These are phyloP conservation scores for Viola pubescens DNA, from an alignment of 441 rosid genomes.

Conservation along the genomic window DNA sequence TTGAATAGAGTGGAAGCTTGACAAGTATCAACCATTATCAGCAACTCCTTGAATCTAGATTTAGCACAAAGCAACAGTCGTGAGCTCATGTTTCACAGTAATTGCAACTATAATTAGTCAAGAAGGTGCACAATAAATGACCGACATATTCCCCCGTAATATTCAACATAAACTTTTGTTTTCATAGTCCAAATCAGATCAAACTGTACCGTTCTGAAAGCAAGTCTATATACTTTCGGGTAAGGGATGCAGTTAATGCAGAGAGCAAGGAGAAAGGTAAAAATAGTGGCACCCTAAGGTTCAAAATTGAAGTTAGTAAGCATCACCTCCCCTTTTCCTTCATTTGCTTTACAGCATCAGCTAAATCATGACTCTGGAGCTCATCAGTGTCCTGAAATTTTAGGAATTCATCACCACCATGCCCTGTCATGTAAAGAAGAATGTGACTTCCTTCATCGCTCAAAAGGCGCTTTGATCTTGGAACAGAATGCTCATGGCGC, in stretches of 20 bases:
- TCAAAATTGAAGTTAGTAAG: no score
- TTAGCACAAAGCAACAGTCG: constrained; percentile 21
- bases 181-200: no score
- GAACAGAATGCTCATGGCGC: constrained; percentile 83
- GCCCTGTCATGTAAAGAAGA: constrained; percentile 97
- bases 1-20: constrained; percentile 96
- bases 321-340: constrained; percentile 79
- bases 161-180: no score
- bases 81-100: constrained; percentile 5
- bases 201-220: no score
- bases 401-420: constrained; percentile 92
- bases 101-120: constrained; percentile 3
- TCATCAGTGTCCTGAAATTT: constrained; percentile 99
- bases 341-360: constrained; percentile 99
- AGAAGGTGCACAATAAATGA: not conserved
- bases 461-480: constrained; percentile 93
- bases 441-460: constrained; percentile 99
- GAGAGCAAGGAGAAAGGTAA: no score
- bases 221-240: no score
- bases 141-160: no score
- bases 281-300: no score
- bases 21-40: constrained; percentile 97
- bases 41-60: constrained; percentile 84
- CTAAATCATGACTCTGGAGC: constrained; percentile 98
- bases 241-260: no score